These are phyloP conservation scores for Diaporthe citriasiana DNA, from an alignment of 2,329 filamentous ascomycete species.

Conservation along the genomic window DNA sequence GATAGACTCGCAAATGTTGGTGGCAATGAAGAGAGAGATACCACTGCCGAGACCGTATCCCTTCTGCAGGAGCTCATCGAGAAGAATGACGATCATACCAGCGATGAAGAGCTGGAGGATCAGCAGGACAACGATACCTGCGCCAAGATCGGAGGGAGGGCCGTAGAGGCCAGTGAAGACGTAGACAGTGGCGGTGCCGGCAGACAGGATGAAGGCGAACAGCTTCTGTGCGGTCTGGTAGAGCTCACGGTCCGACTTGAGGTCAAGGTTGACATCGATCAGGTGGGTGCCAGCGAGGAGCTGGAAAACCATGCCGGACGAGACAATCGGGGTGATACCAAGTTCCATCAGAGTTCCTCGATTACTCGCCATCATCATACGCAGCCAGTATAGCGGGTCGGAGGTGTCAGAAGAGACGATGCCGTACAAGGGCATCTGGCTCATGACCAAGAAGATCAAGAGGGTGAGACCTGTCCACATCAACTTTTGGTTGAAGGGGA, in stretches of 20 bases:
- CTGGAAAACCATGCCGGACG: constrained; percentile 99
- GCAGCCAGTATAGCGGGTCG: constrained; percentile 98
- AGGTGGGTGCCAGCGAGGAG: constrained; percentile 99
- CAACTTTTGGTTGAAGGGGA: constrained; percentile 98
- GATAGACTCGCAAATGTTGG: constrained; percentile 99
- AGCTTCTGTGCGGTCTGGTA: constrained; percentile 99
- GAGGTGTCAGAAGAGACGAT: constrained; percentile 99
- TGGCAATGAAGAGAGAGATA: constrained; percentile 99
- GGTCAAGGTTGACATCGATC: constrained; percentile 99
- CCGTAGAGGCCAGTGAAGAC: constrained; percentile 99
- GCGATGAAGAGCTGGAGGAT: constrained; percentile 98
- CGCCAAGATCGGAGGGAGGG: constrained; percentile 94
- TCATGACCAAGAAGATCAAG: constrained; percentile 99
- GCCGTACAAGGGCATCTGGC: constrained; percentile 98
- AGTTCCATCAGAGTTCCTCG: constrained; percentile 95
- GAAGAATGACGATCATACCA: constrained; percentile 97
- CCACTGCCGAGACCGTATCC: constrained; percentile 98
- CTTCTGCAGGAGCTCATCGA: constrained; percentile 99
- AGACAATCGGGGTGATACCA: constrained; percentile 99
- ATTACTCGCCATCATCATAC: constrained; percentile 99
- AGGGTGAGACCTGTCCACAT: constrained; percentile 96
- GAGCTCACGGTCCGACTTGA: constrained; percentile 99
- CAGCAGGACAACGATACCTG: constrained; percentile 97
- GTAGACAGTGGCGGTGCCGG: constrained; percentile 97
- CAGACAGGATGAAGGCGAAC: constrained; percentile 96